These are phyloP conservation scores for Sclerotinia trifoliorum DNA, from an alignment of 2,329 filamentous ascomycete species.

Conservation along the genomic window DNA sequence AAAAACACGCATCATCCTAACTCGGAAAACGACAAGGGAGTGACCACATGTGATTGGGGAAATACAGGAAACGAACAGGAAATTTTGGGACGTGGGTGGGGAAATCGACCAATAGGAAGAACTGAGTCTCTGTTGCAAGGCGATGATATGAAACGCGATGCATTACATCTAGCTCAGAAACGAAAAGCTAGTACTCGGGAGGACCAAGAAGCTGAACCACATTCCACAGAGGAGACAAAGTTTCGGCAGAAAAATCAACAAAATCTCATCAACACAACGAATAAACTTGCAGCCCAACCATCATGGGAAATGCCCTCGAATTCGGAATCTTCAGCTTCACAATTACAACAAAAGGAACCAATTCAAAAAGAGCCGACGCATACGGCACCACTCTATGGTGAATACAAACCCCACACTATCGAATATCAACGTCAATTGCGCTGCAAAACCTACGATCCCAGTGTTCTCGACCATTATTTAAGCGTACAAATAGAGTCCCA, in stretches of 20 bases:
- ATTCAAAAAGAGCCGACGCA: background rate
- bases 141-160: background rate
- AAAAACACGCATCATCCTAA: background rate
- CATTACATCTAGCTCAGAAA: background rate
- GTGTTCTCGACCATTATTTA: conserved; percentile 22
- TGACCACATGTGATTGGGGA: too few species aligned
- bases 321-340: background rate
- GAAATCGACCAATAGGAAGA: too few species aligned
- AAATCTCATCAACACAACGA: background rate
- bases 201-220: background rate
- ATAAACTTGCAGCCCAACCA: background rate
- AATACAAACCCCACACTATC: conserved; percentile 19
- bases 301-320: too few species aligned
- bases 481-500: conserved; percentile 12
- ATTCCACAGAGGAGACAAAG: background rate
- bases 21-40: background rate
- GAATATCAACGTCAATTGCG: conserved; percentile 21
- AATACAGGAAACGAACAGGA: too few species aligned
- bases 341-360: background rate
- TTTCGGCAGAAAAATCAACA: background rate
- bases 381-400: conserved; percentile 14
- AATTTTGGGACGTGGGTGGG: too few species aligned
- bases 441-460: conserved; percentile 20
- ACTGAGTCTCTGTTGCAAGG: too few species aligned
- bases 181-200: background rate